These are phyloP conservation scores for Pyrenula aspistea DNA, from an alignment of 495 filamentous ascomycete genomes.

Conservation along the genomic window DNA sequence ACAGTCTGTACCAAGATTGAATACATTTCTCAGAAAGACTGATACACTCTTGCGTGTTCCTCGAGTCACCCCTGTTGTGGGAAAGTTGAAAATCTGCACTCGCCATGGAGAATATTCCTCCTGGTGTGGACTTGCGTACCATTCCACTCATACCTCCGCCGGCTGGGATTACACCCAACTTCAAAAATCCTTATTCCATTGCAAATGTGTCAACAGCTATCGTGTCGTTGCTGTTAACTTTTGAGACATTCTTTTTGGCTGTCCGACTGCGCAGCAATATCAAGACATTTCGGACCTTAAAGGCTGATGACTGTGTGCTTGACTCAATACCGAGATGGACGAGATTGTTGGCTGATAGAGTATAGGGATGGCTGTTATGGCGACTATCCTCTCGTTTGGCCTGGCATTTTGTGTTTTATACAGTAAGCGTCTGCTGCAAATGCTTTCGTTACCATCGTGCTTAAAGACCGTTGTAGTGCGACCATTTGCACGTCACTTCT, in stretches of 20 bases:
- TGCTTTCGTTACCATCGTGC: background rate
- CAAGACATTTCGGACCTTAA: background rate
- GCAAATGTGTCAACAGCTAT: background rate
- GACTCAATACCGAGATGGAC: background rate
- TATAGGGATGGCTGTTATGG: background rate
- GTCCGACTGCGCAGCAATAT: background rate
- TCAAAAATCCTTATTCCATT: background rate
- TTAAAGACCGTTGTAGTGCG: background rate
- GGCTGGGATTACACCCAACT: background rate
- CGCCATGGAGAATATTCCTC: background rate
- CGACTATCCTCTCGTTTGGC: background rate
- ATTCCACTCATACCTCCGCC: background rate
- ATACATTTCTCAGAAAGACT: no score
- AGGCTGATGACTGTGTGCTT: background rate
- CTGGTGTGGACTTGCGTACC: background rate
- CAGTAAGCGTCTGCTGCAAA: background rate
- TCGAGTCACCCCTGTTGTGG: background rate
- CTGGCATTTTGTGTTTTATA: background rate
- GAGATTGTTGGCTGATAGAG: background rate
- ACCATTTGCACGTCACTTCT: background rate
- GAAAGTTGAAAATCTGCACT: background rate
- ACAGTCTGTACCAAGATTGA: no score
- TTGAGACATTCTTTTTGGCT: background rate
- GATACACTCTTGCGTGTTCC: no score
- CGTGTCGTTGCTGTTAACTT: background rate